Evolutionary conservation across 305 asterid species (phyloP), one percentile per base, ranked within the genome.

Genomic region (Fraxinus xanthoxyloides): DNA sequence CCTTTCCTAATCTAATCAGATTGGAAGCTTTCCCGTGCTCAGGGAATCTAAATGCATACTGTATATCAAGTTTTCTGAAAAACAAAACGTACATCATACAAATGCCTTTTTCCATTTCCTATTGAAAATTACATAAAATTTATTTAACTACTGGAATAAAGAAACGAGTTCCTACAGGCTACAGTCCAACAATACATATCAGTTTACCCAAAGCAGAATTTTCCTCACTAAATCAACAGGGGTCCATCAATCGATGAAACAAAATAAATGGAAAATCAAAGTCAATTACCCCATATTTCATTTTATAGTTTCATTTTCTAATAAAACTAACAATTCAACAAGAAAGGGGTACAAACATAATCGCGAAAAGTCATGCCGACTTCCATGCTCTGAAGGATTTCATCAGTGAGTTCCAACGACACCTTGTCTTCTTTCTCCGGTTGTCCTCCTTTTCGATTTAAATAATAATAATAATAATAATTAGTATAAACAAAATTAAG

Each of bases 281-380:
- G 48, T 30, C 51, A 26, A 72, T 23, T 38, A 54, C 31, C 36
- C 36, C 26, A 75, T 23, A 28, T 35, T 36, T 72, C 79, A 43
- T 43, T 75, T 26, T 10, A 43, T 43, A 43, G 54, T 12, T 12
- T 43, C 23, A 13, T 48, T 48, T 48, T 48, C 40, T 13, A 15
- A 13, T n/a, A 24, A 72, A 46, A 51, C 19, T 67, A 34, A 85
- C 31, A 63, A 24, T 46, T 21, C 51, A 40, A 26, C 13, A 10
- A 43, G 13, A 48, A 19, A 56, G 67, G 78, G 76, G 79, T 23
- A 79, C 91, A 19, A 86, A 94, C 99, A 76, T 94, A 92, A 78
- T 96, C 98, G 70, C 99, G 98, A 81, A 97, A 97, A 36, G 96
- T 94, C 90, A 93, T 89, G 88, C 99, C 98, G 38, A 97, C 99